Base-by-base conservation (phyloP, 495 filamentous ascomycete genomes). In the Bacidia rubella region DNA sequence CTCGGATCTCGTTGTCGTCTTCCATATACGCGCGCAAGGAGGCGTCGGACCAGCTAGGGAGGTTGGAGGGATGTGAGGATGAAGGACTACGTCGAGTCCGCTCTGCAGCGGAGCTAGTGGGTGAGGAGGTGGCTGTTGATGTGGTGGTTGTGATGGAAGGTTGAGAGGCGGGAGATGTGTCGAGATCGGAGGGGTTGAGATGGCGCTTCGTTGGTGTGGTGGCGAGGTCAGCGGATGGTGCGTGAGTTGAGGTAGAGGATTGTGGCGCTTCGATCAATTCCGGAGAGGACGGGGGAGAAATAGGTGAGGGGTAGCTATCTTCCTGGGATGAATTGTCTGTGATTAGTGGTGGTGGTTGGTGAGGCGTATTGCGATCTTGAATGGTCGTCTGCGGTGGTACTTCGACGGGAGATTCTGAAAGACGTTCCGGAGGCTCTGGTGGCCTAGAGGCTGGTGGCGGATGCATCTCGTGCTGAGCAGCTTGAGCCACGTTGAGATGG, bases 11-110 rank as follows among this genome's bases (percentile, higher is more conserved):
- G n/a, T 77, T 82, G 41, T 85, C 84, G 60, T 92, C 88, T 55
- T 97, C 90, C 58, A 97, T 81, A 68, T 95, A 98, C 19, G 85
- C 81, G 44, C 87, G 78, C 32, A 98, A 74, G 57, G 77, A 82
- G 54, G 81, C 74, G 64, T 95, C 92, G 58, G 83, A 88, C 92
- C 92, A 98, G 11, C 52, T 70, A 22, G 71, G 69, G 21, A 66
- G 63, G 24, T 65, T 67, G 10, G 23, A n/a, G 29, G 15, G n/a
- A 7, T 19, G 21, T 3, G 19, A n/a, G 1, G 45, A n/a, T n/a
- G 20, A 22, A 15, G 45, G 9, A n/a, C n/a, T n/a, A n/a, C n/a
- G n/a, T n/a, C n/a, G n/a, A n/a, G n/a, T n/a, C n/a, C n/a, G n/a
- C n/a, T n/a, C n/a, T n/a, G n/a, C n/a, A 7, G 45, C 24, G n/a